Evolutionary conservation across 2,329 filamentous ascomycete genomes (phyloP), one percentile per base, ranked within the genome.

Genomic region (Penicillium sp.): DNA sequence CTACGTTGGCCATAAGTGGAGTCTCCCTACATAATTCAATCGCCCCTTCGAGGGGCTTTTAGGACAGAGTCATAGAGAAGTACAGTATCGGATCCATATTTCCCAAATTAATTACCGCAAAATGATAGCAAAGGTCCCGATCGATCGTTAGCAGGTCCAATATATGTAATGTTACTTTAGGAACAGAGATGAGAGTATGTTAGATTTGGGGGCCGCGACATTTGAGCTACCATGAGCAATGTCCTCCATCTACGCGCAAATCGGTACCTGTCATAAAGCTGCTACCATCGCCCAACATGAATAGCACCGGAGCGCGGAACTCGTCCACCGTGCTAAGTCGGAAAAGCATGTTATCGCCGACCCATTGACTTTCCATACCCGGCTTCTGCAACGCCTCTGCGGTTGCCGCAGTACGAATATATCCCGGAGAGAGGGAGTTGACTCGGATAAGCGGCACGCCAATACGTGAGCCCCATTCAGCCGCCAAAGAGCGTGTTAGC

Each of bases 401-500:
- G 9, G 54, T 59, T 4, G 49, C 47, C 6, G 56, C 50, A 0
- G 62, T 65, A 2, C 49, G 42, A 38, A 64, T 65, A 21, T 62
- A 61, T 0, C 61, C 61, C 2, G 61, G 63, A 6, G 53, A 60
- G 3, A 65, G 48, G 0, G 61, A 53, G 18, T 65, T 64, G 1
- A 65, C 60, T 26, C 24, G 31, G 10, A 33, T 33, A 6, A 33
- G 31, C 31, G 31, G 31, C 10, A 33, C 6, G 1, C 39, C 53
- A n/a, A 48, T 33, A 24, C 62, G 64, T 34, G 65, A 70, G 52
- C 64, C 74, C 76, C 69, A 79, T 62, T 79, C 78, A 1, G 73
- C 72, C 0, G 77, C 73, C n/a, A 79, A 60, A 4, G 70, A 75
- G 15, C 76, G 71, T 2, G 70, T 66, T 0, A 80, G 66, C 52